Percentiles rank a stretch among this genome's conserved stretches.
These are phyloP conservation scores for Chromera velia DNA, from an alignment of 73 alveolate genomes.

Conservation along the genomic window DNA sequence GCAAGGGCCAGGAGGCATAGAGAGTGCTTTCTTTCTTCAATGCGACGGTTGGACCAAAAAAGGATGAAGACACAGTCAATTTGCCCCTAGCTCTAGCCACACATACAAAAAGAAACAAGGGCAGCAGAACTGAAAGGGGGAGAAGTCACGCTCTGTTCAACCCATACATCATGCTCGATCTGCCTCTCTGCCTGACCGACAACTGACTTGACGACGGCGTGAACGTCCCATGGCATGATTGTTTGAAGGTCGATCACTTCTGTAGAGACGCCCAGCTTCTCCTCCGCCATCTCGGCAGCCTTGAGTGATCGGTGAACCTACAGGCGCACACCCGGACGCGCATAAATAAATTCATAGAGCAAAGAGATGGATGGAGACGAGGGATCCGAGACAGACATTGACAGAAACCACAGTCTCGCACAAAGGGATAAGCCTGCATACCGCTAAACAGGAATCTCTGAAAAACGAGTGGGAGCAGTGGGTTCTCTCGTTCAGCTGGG, in stretches of 20 bases:
- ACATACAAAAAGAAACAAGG: background rate
- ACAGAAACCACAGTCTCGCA: too few species aligned
- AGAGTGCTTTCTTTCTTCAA: background rate
- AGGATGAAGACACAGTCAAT: background rate
- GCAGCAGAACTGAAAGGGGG: background rate
- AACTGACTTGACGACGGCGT: conserved; percentile 57
- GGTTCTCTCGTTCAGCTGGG: background rate
- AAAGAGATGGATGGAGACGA: too few species aligned
- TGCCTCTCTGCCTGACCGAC: background rate
- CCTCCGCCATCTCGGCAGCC: too few species aligned
- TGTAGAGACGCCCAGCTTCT: conserved; percentile 72
- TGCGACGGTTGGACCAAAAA: background rate
- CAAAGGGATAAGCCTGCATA: too few species aligned
- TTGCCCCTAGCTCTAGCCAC: background rate
- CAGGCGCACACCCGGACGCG: too few species aligned
- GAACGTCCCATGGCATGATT: conserved; percentile 79
- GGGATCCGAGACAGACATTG: too few species aligned
- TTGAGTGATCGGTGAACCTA: background rate
- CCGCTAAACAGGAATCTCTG: too few species aligned
- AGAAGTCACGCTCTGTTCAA: background rate
- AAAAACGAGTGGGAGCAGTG: background rate
- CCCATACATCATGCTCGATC: too few species aligned
- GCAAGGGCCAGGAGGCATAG: too few species aligned
- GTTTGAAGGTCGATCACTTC: conserved; percentile 85
- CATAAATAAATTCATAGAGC: too few species aligned